Evolutionary conservation across 108 stramenopile genomes (phyloP), one percentile per base, ranked within the genome.

Genomic region (Conticribra weissflogii): DNA sequence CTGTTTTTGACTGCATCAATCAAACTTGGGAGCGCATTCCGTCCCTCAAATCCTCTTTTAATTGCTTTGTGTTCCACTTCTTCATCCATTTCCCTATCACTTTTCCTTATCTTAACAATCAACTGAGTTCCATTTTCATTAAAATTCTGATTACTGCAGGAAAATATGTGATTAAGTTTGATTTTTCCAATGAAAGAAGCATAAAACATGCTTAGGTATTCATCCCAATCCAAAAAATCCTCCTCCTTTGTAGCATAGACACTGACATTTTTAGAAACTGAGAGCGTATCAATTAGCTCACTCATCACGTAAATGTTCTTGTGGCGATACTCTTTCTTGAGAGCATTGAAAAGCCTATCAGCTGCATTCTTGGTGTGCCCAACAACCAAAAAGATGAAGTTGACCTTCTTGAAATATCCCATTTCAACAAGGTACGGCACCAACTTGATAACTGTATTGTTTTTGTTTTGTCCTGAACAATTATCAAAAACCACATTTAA

Each of bases 381-480:
- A 41, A 41, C 36, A 5, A 41, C 36, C 12, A 41, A 41, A 41
- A 41, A 41, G 12, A 41, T 41, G 12, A 41, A 41, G 12, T 41
- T 41, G 8, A 41, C 36, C 12, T 41, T 41, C 36, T 41, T 41
- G 12, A 41, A 41, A 41, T 41, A 41, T 5, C 36, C 36, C 36
- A 47, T 32, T 19, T 47, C 56, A 15, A 8, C 22, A 2, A 72
- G 21, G 16, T 19, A 72, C 46, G 45, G 19, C 8, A 45, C 17
- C 0, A 63, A 44, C 45, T 57, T 54, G 32, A 75, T 15, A 1
- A 75, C 45, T 14, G 57, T 68, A 23, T 75, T 75, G 58, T 75
- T 75, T 46, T 75, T 68, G 33, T 68, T 76, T 47, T 76, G 67
- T n/a, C 74, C 74, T 0, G 22, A 34, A 47, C 67, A 76, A 24